phyloP scores from a whole-genome alignment of 2,329 filamentous ascomycete genomes.

The Chrysosphaeria jannelii region DNA sequence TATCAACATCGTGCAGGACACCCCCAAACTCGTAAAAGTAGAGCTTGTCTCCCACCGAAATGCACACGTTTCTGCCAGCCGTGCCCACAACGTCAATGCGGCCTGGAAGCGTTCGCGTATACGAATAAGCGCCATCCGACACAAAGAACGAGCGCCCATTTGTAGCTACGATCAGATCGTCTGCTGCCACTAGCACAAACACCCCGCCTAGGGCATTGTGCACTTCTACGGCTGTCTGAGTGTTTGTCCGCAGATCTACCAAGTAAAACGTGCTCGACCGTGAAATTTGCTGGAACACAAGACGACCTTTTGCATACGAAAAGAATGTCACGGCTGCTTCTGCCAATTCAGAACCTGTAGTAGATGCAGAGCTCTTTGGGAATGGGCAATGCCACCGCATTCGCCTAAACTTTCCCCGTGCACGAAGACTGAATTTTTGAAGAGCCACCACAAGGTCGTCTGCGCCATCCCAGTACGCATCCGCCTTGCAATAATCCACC shows the following conservation, averaged over 20 bases:
- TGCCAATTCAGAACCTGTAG: too few species aligned
- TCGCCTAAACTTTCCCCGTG: background rate
- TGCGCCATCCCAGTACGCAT: too few species aligned
- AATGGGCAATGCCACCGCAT: background rate
- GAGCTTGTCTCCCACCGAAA: conserved; percentile 2
- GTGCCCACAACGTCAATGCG: conserved; percentile 3
- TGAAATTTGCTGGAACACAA: conserved; percentile 3
- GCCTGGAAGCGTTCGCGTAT: conserved; percentile 2
- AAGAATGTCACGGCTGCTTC: too few species aligned
- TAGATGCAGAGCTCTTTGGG: too few species aligned
- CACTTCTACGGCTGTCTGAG: conserved; percentile 1
- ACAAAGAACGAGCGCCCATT: conserved; percentile 4
- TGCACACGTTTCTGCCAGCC: conserved; percentile 3
- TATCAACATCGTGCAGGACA: conserved; percentile 2
- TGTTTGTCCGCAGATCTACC: conserved; percentile 3
- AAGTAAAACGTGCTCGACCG: conserved; percentile 1
- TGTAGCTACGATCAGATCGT: conserved; percentile 2
- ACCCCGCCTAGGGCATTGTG: conserved; percentile 2
- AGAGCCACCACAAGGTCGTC: too few species aligned
- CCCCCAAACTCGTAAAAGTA: conserved; percentile 3
- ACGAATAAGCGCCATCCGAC: conserved; percentile 1
- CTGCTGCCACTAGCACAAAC: conserved; percentile 1
- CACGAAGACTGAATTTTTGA: conserved; percentile 1
- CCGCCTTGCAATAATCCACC: too few species aligned
- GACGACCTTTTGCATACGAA: conserved; percentile 4